phyloP scores from a whole-genome alignment of 164 flowering plant genomes.

The Euptelea pleiosperma region DNA sequence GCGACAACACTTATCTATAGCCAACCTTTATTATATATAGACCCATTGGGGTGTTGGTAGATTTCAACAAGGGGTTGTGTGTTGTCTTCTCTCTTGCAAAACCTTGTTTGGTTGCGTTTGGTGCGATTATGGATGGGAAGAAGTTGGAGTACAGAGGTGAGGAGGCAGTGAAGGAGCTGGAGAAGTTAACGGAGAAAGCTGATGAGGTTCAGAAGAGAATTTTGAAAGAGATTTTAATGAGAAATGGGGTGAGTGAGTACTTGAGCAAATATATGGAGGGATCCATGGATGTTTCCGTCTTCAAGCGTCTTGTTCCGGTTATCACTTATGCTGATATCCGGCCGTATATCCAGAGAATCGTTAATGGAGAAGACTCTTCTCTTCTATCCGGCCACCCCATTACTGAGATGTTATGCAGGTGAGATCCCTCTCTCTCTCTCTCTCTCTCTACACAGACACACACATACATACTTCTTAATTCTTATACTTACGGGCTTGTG shows the following conservation, averaged over 20 bases:
- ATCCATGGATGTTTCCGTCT: slow-evolving; percentile 33
- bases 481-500: no score
- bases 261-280: slow-evolving; percentile 47
- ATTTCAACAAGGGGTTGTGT: no score
- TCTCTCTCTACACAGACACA: no score
- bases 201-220: slow-evolving; percentile 57
- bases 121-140: slow-evolving; percentile 52
- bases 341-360: slow-evolving; percentile 70
- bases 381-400: slow-evolving; percentile 63
- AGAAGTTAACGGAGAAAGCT: slow-evolving; percentile 48
- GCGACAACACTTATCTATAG: neutral
- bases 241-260: slow-evolving; percentile 62
- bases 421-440: slow-evolving; percentile 16
- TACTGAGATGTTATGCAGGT: slow-evolving; percentile 81
- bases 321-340: slow-evolving; percentile 44
- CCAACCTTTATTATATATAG: slow-evolving; percentile 30
- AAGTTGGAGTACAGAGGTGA: slow-evolving; percentile 71
- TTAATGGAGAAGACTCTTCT: slow-evolving; percentile 62
- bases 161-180: slow-evolving; percentile 58
- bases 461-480: no score
- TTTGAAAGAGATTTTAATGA: slow-evolving; percentile 47
- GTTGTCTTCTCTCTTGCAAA: neutral
- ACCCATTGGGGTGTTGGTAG: no score
- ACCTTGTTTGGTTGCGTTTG: no score
- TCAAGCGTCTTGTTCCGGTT: slow-evolving; percentile 56